Evolutionary conservation across 805 yeast genomes (phyloP).

Genomic region (Candida piceae): DNA sequence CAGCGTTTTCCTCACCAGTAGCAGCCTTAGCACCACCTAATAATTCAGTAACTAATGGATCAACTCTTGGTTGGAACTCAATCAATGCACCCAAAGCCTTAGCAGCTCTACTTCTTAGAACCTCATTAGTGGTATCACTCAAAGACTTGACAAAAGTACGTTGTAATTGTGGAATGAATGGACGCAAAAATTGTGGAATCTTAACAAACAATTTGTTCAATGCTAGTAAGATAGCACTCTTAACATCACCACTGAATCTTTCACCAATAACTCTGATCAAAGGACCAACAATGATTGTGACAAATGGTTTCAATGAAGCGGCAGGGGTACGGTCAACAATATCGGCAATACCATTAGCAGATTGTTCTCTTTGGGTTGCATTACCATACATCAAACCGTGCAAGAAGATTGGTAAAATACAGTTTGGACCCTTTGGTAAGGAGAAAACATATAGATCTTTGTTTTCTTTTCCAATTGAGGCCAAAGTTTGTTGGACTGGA

Average conservation of each 20-base stretch:
- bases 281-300: conserved; percentile 94
- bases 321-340: conserved; percentile 82
- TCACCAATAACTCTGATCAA: conserved; percentile 97
- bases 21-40: conserved; percentile 68
- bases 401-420: conserved; percentile 83
- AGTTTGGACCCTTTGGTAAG: conserved; percentile 78
- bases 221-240: conserved; percentile 88
- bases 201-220: conserved; percentile 71
- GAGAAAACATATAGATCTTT: conserved; percentile 70
- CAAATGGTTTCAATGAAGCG: conserved; percentile 76
- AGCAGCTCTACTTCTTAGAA: conserved; percentile 79
- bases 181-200: conserved; percentile 87
- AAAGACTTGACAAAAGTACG: conserved; percentile 92
- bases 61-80: conserved; percentile 87
- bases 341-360: conserved; percentile 88
- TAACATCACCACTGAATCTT: conserved; percentile 83
- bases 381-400: conserved; percentile 96
- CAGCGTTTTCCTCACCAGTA: conserved; percentile 42
- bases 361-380: conserved; percentile 71
- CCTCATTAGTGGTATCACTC: conserved; percentile 69
- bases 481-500: conserved; percentile 75
- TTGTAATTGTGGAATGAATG: conserved; percentile 95
- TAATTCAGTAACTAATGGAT: conserved; percentile 82
- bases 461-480: conserved; percentile 55
- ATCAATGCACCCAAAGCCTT: conserved; percentile 84